A percentile compares a stretch with the other conserved stretches of the same genome.
These are phyloP conservation scores for Tolypocladium endophyticum DNA, from an alignment of 2,329 filamentous ascomycete genomes.

Conservation along the genomic window DNA sequence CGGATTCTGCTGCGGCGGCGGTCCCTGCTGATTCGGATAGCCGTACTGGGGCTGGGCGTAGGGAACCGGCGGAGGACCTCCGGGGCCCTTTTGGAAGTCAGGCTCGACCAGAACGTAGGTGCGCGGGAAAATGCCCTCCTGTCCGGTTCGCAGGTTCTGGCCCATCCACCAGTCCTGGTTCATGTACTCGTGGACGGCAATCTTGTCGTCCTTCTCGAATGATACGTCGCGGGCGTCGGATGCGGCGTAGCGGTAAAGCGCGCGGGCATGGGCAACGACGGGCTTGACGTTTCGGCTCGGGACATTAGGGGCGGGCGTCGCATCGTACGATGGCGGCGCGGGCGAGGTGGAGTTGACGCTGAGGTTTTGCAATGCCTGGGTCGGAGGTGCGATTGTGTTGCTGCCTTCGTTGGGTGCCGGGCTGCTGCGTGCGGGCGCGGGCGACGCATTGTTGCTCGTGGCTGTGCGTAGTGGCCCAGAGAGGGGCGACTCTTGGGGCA, in stretches of 20 bases:
- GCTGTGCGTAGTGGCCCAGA: conserved; percentile 34
- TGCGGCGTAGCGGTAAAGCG: conserved; percentile 74
- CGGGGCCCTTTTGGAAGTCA: conserved; percentile 33
- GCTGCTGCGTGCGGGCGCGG: conserved; percentile 17
- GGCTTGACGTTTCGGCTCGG: conserved; percentile 36
- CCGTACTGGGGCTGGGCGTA: conserved; percentile 26
- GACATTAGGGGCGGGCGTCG: conserved; percentile 32
- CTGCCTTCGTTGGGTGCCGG: conserved; percentile 17
- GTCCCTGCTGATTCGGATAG: conserved; percentile 27
- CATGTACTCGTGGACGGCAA: conserved; percentile 83
- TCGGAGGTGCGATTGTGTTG: conserved; percentile 14
- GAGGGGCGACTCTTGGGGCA: conserved; percentile 61
- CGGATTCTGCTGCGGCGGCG: conserved; percentile 43
- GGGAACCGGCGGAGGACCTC: conserved; percentile 8
- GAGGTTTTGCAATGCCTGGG: conserved; percentile 32
- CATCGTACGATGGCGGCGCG: conserved; percentile 40
- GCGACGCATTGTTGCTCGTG: conserved; percentile 20
- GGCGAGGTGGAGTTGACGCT: conserved; percentile 22
- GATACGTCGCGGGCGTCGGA: conserved; percentile 72
- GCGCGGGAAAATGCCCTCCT: conserved; percentile 90
- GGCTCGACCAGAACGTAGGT: conserved; percentile 74
- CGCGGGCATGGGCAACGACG: conserved; percentile 62
- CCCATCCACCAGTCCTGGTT: conserved; percentile 98
- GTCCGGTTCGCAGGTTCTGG: conserved; percentile 68
- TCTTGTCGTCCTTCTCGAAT: conserved; percentile 68